Conservation (phyloP, 768 basidiomycete genomes). For the Tephrocybe sp. region DNA sequence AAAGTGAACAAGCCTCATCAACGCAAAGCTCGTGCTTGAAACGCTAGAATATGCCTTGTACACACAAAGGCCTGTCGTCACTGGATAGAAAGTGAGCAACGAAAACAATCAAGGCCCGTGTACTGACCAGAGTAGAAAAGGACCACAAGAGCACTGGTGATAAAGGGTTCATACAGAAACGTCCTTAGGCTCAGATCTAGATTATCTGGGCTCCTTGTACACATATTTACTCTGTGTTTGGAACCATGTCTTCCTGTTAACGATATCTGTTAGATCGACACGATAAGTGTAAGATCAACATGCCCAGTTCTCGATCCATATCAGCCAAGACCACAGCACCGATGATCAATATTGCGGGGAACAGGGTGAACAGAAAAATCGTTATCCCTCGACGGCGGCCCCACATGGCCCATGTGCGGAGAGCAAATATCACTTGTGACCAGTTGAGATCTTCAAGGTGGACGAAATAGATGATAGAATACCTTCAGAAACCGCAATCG, state of each 20-base stretch:
- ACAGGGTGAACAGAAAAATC: background rate
- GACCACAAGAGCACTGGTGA: constrained; percentile 3
- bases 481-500: constrained; percentile 1
- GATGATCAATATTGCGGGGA: background rate
- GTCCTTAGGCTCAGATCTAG: background rate
- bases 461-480: background rate
- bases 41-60: background rate
- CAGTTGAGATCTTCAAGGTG: background rate
- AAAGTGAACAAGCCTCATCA: constrained; percentile 7
- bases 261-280: background rate
- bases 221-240: background rate
- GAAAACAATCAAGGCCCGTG: background rate
- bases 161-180: background rate
- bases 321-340: background rate
- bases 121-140: background rate
- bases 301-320: constrained; percentile 2
- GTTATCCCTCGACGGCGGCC: background rate
- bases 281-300: background rate
- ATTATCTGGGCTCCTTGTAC: background rate
- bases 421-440: background rate
- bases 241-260: background rate
- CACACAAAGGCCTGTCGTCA: background rate
- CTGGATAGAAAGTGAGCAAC: background rate
- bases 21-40: background rate
- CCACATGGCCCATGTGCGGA: background rate